A percentile compares a stretch with the other conserved stretches of the same genome.
Evolutionary conservation across 2,329 filamentous ascomycete species (phyloP).

Genomic region (Pseudocercospora eumusae): DNA sequence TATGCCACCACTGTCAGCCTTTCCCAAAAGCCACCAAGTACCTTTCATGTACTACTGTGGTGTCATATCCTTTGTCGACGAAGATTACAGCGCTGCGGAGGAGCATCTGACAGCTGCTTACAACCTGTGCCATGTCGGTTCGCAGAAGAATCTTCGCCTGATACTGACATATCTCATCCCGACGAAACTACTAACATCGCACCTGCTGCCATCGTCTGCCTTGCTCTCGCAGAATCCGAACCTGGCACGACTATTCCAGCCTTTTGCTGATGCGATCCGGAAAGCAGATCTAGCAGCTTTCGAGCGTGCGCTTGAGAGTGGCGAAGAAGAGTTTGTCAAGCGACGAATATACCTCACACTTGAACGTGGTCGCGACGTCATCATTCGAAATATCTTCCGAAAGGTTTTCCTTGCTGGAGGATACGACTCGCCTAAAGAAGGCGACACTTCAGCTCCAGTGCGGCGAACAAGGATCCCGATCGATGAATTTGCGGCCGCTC

Average conservation of each 20-base stretch:
- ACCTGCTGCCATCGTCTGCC: constrained; percentile 72
- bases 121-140: constrained; percentile 71
- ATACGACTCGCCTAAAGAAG: constrained; percentile 64
- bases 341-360: constrained; percentile 91
- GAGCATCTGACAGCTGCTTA: constrained; percentile 78
- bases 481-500: constrained; percentile 79
- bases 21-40: constrained; percentile 86
- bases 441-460: constrained; percentile 58
- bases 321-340: constrained; percentile 91
- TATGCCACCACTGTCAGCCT: constrained; percentile 75
- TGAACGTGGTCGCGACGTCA: constrained; percentile 87
- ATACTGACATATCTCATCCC: constrained; percentile 95
- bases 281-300: constrained; percentile 80
- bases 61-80: constrained; percentile 89
- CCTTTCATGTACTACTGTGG: constrained; percentile 97
- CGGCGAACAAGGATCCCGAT: constrained; percentile 75
- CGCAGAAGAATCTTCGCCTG: constrained; percentile 78
- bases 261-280: constrained; percentile 76
- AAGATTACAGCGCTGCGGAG: constrained; percentile 85
- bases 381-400: constrained; percentile 83
- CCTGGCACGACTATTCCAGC: constrained; percentile 75
- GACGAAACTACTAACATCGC: constrained; percentile 83
- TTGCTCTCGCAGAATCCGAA: constrained; percentile 75
- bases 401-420: constrained; percentile 88
- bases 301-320: constrained; percentile 74